These are phyloP conservation scores for Tolypocladium tropicale DNA, from an alignment of 2,329 filamentous ascomycete genomes.

Conservation along the genomic window DNA sequence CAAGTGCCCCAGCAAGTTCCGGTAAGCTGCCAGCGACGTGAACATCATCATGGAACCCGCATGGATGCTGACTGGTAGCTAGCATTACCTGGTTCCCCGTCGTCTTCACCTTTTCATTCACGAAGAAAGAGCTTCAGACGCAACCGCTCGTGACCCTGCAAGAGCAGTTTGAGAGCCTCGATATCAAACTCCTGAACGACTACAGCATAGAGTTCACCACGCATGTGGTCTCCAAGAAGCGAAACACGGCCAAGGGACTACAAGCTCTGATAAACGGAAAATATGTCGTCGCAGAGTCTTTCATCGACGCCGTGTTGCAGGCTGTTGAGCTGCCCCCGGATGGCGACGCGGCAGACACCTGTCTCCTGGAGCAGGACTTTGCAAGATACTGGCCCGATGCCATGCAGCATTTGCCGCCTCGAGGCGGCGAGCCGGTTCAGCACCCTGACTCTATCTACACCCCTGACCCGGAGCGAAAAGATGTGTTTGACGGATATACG, in stretches of 20 bases:
- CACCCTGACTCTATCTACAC: conserved; percentile 59
- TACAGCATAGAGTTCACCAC: conserved; percentile 66
- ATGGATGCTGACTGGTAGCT: not conserved
- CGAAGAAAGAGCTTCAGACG: conserved; percentile 57
- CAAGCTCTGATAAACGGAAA: conserved; percentile 77
- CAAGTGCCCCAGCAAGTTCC: conserved; percentile 53
- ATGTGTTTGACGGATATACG: conserved; percentile 76
- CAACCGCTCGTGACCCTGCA: conserved; percentile 45
- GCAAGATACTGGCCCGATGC: conserved; percentile 69
- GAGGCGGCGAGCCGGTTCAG: conserved; percentile 64
- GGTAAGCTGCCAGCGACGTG: conserved; percentile 24
- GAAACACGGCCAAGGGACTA: conserved; percentile 80
- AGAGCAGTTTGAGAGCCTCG: conserved; percentile 65
- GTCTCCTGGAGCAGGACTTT: conserved; percentile 68
- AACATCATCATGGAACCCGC: not conserved
- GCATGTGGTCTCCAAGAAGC: conserved; percentile 79
- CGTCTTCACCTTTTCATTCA: conserved; percentile 65
- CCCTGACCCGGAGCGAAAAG: conserved; percentile 54
- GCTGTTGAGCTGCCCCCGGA: conserved; percentile 40
- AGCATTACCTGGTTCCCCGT: conserved; percentile 73
- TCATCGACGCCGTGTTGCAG: conserved; percentile 60
- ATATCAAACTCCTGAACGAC: conserved; percentile 72
- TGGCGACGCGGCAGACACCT: conserved; percentile 37
- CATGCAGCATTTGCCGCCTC: conserved; percentile 59
- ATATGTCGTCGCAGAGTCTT: conserved; percentile 65